These are phyloP conservation scores for Zygosaccharomyces pseudorouxii DNA, from an alignment of 805 yeast genomes.

Conservation along the genomic window DNA sequence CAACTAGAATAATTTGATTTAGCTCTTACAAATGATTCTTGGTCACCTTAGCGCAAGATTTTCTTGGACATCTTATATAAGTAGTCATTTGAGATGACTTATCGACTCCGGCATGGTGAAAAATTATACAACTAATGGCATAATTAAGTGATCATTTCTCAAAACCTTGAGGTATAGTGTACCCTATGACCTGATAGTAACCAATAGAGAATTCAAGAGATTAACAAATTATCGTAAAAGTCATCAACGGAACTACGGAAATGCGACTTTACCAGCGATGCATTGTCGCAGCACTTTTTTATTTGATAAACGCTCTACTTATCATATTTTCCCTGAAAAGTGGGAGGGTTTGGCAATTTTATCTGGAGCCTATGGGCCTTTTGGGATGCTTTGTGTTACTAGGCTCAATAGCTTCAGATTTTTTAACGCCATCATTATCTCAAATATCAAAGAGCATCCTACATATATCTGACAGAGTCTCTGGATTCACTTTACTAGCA, in stretches of 20 bases:
- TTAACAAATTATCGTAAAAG: neutral
- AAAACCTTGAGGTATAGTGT: neutral
- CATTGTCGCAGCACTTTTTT: slow-evolving; percentile 11
- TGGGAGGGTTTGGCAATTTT: slow-evolving; percentile 9
- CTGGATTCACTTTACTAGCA: slow-evolving; percentile 84
- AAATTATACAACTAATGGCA: neutral
- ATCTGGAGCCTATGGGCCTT: slow-evolving; percentile 21
- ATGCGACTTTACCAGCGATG: slow-evolving; percentile 11
- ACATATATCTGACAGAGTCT: slow-evolving; percentile 65
- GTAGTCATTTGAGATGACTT: neutral
- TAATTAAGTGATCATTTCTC: neutral
- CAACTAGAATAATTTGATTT: neutral
- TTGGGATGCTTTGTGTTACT: slow-evolving; percentile 52
- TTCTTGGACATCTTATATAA: neutral
- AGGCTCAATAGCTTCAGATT: slow-evolving; percentile 79
- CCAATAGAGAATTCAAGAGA: neutral
- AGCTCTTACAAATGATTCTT: neutral
- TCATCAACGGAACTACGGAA: neutral
- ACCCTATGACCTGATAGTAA: neutral
- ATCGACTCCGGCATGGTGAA: neutral
- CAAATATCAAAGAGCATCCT: slow-evolving; percentile 53
- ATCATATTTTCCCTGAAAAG: slow-evolving; percentile 5
- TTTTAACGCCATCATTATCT: slow-evolving; percentile 71
- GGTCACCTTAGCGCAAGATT: neutral
- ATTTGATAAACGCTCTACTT: slow-evolving; percentile 7